phyloP scores from a whole-genome alignment of 106 monocot genomes.

The Dendrobium huoshanense region DNA sequence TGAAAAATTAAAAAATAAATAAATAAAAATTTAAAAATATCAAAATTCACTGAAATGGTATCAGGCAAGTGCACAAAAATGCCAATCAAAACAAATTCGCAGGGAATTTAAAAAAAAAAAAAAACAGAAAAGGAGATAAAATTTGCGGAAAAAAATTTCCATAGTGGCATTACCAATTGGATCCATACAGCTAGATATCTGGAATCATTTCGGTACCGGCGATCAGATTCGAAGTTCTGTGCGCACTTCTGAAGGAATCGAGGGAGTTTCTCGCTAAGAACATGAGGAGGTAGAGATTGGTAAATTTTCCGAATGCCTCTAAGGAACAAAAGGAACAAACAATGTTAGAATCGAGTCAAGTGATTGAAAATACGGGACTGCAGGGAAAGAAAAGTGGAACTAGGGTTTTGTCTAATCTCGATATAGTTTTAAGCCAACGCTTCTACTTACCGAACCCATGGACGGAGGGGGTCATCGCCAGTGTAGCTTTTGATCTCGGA shows the following conservation, averaged over 20 bases:
- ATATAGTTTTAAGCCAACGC: not conserved
- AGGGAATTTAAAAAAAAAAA: not conserved
- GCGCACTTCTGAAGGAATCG: conserved; percentile 97
- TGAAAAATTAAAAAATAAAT: too few species aligned
- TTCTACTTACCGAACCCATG: conserved; percentile 67
- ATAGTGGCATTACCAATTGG: conserved; percentile 47
- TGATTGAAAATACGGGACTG: not conserved
- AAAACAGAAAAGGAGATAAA: not conserved
- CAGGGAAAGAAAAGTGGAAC: not conserved
- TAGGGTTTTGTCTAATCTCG: conserved; percentile 1
- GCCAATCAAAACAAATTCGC: not conserved
- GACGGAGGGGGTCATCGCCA: conserved; percentile 79
- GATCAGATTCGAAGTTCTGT: conserved; percentile 69
- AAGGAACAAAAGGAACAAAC: not conserved
- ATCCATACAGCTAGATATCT: conserved; percentile 87
- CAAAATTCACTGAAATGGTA: not conserved
- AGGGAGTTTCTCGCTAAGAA: conserved; percentile 74
- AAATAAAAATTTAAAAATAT: not conserved
- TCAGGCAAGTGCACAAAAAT: not conserved
- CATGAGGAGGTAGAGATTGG: conserved; percentile 29
- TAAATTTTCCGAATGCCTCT: conserved; percentile 76
- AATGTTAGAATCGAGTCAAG: not conserved
- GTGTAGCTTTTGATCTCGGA: conserved; percentile 64
- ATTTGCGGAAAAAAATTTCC: not conserved
- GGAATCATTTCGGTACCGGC: conserved; percentile 60